Evolutionary conservation across 2,329 filamentous ascomycete species (phyloP).

Genomic region (Penicillium psychrosexuale): DNA sequence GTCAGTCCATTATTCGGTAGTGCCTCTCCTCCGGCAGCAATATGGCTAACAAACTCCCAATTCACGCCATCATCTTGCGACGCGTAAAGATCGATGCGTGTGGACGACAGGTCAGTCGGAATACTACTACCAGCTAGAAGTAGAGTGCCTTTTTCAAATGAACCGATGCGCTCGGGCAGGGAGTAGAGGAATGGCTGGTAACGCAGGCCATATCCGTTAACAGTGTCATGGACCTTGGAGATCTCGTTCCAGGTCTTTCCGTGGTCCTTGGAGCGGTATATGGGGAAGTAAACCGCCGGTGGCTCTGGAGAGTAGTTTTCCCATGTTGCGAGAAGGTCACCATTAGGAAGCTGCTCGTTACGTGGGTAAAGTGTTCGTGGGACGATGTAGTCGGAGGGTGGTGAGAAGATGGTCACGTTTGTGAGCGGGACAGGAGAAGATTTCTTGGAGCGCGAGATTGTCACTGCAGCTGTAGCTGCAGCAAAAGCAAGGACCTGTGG

Average conservation of each 20-base stretch:
- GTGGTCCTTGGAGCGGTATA: slow-evolving; percentile 51
- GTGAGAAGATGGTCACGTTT: slow-evolving; percentile 41
- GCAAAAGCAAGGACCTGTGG: slow-evolving; percentile 10
- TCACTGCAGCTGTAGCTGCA: slow-evolving; percentile 10
- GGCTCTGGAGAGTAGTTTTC: slow-evolving; percentile 56
- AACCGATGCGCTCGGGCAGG: slow-evolving; percentile 57
- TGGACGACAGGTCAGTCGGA: slow-evolving; percentile 55
- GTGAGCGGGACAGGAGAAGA: slow-evolving; percentile 28
- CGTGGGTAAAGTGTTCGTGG: slow-evolving; percentile 54
- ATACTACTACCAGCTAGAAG: slow-evolving; percentile 59
- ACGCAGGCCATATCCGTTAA: slow-evolving; percentile 62
- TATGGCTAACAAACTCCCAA: slow-evolving; percentile 66
- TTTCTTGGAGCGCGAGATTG: background rate
- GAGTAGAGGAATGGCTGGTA: slow-evolving; percentile 69
- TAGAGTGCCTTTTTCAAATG: slow-evolving; percentile 61
- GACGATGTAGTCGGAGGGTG: slow-evolving; percentile 45
- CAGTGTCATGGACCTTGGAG: slow-evolving; percentile 60
- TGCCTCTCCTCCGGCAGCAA: slow-evolving; percentile 63
- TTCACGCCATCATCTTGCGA: slow-evolving; percentile 58
- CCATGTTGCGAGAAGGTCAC: slow-evolving; percentile 53
- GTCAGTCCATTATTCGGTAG: slow-evolving; percentile 62
- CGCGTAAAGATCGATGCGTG: slow-evolving; percentile 68
- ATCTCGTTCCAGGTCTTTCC: slow-evolving; percentile 62
- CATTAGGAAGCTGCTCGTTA: slow-evolving; percentile 45
- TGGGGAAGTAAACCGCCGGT: slow-evolving; percentile 53